Evolutionary conservation across 345 rosid genomes (phyloP), one percentile per base, ranked within the genome.

Genomic region (Gossypium mustelinum): DNA sequence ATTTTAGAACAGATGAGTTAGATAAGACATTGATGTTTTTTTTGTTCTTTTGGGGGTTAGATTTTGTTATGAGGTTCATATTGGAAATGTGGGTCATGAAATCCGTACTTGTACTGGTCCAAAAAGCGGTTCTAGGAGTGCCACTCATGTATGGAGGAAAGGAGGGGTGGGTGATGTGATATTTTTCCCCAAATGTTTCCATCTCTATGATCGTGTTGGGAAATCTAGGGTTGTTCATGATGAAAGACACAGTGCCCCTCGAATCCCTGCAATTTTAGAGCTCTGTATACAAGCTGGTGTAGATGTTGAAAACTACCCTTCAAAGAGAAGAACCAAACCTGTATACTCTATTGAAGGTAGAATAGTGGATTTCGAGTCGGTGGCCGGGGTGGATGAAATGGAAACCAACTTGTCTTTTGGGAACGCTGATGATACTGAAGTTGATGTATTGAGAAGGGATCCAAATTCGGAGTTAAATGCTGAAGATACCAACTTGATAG

Each of bases 261-360:
- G 74, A 58, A 80, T 90, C 74, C 90, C 94, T 29, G 95, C 97
- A 25, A 85, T 94, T 78, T 72, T 92, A 4, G 98, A 92, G 85
- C 84, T 94, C 62, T 94, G 97, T 75, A 80, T 89, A 66, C 97
- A 94, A 79, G 92, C 97, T 13, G 97, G 98, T 0, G 79, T 90
- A 12, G 89, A 90, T 82, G 81, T 90, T 6, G 87, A 84, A 68
- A 89, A 85, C 56, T 87, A 82, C 81, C 92, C 94, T 34, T 73
- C 94, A 0, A 92, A 81, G 81, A 81, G 95, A 76, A 87, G 97
- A 84, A 79, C 89, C 1, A 92, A 85, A 66, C 97, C 98, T n/a
- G 92, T 92, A 0, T 92, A 89, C 67, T 89, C 89, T 52, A 73
- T 92, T 2, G 98, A 94, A 83, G 98, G 97, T 70, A 78, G 97